Base-by-base conservation (phyloP, 768 basidiomycete genomes). In the Psilocybe azurescens region DNA sequence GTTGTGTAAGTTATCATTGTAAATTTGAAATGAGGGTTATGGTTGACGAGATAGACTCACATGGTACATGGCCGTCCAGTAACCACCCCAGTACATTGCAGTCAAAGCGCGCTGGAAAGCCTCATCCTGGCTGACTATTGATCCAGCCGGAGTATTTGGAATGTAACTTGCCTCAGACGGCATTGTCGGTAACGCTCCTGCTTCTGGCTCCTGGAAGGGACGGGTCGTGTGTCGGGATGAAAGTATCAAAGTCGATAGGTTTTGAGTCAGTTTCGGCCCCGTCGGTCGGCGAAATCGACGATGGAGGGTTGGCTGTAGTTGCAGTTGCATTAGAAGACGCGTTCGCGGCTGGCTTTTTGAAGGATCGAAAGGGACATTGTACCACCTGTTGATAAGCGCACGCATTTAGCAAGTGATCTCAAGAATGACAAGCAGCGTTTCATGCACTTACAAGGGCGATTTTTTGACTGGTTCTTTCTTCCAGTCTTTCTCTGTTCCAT, bases 31-130 rank as follows among this genome's bases (percentile, higher is more conserved):
- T 36, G 33, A 36, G 33, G 11, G 6, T 11, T 36, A 36, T 11
- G 14, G 7, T 18, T 46, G 51, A 29, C 54, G 18, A 33, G 44
- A 13, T 60, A 10, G 36, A 18, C 86, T 53, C 67, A 91, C 92
- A 71, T 94, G 89, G 69, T 93, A 94, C 51, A 93, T 82, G 1
- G 91, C 91, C 2, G 91, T 92, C 91, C 92, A 94, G 72, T 94
- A 94, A 18, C 92, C 93, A 24, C 82, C 80, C 92, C 93, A 94
- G 72, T 94, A 94, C 87, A 90, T 93, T 16, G 93, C 91, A 32
- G 81, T 83, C 69, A 93, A 66, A 4, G 91, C 93, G 52, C 87
- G 86, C 28, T 81, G 78, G 73, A 94, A 94, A 1, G 91, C 91
- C 67, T 94, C 90, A 63, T 94, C 90, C 66, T 83, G 86, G 64